These are phyloP conservation scores for Acorus calamus DNA, from an alignment of 106 monocot species.

Conservation along the genomic window DNA sequence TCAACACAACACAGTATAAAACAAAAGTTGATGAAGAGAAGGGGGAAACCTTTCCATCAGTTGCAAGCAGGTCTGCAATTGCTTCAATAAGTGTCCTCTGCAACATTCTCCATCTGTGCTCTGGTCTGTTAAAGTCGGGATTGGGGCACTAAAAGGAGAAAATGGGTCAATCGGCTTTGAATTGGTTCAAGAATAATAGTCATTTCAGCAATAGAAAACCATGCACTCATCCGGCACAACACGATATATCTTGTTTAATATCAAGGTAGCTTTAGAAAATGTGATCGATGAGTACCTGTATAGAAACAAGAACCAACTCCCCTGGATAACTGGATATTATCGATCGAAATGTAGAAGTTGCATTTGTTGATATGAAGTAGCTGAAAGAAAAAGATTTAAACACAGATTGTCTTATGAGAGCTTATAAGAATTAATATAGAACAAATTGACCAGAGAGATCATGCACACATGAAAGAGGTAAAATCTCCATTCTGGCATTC, in stretches of 20 bases:
- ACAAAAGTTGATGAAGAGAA: background rate
- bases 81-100: slow-evolving; percentile 73
- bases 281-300: too few relatives aligned
- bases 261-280: too few relatives aligned
- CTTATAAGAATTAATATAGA: too few relatives aligned
- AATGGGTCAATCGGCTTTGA: background rate
- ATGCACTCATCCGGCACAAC: too few relatives aligned
- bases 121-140: slow-evolving; percentile 71
- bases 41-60: slow-evolving; percentile 52
- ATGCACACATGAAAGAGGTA: too few relatives aligned
- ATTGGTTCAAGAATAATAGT: too few relatives aligned
- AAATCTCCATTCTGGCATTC: too few relatives aligned
- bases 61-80: slow-evolving; percentile 42
- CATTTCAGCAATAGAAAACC: too few relatives aligned
- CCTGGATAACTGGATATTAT: slow-evolving; percentile 90
- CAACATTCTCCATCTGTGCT: slow-evolving; percentile 80
- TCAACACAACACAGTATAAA: background rate
- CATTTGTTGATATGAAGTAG: slow-evolving; percentile 74
- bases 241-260: too few relatives aligned
- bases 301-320: slow-evolving; percentile 51
- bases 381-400: slow-evolving; percentile 16
- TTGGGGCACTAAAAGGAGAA: slow-evolving; percentile 64
- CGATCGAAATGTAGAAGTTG: slow-evolving; percentile 74
- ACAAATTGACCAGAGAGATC: too few relatives aligned
- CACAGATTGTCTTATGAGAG: too few relatives aligned